phyloP scores from a whole-genome alignment of 2,329 filamentous ascomycete species.

The Penicillium sp. region DNA sequence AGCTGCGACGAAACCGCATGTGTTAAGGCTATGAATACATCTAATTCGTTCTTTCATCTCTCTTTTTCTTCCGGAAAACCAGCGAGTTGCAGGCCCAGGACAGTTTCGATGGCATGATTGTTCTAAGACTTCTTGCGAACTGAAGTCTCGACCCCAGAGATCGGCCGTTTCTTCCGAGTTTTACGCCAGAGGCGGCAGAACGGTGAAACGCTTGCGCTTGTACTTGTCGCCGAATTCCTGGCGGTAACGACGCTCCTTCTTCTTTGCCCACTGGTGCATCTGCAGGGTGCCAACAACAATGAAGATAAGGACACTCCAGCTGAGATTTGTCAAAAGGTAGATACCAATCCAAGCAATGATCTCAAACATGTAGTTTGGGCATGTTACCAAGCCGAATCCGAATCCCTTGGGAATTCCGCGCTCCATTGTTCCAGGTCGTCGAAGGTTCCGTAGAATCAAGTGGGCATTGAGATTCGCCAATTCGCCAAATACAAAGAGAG shows the following conservation, averaged over 20 bases:
- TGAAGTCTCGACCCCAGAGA: neutral
- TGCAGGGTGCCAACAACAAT: slow-evolving; percentile 66
- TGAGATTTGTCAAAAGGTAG: slow-evolving; percentile 68
- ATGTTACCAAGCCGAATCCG: slow-evolving; percentile 82
- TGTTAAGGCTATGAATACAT: neutral
- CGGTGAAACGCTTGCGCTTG: slow-evolving; percentile 84
- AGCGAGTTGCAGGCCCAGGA: too few species aligned
- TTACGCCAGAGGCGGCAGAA: slow-evolving; percentile 67
- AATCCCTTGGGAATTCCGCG: slow-evolving; percentile 82
- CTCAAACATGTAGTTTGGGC: slow-evolving; percentile 97
- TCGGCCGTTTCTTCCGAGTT: neutral
- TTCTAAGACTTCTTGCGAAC: neutral
- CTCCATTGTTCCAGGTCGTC: slow-evolving; percentile 75
- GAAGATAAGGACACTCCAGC: slow-evolving; percentile 74
- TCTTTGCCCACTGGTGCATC: slow-evolving; percentile 84
- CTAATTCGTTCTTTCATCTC: neutral
- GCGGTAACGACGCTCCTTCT: slow-evolving; percentile 87
- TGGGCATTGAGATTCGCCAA: slow-evolving; percentile 77
- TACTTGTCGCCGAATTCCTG: slow-evolving; percentile 90
- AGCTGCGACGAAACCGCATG: neutral
- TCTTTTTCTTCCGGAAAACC: neutral
- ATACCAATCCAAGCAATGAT: slow-evolving; percentile 81
- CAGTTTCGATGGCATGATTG: slow-evolving; percentile 46
- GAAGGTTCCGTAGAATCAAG: slow-evolving; percentile 70
- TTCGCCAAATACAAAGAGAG: slow-evolving; percentile 73